Base-by-base conservation (phyloP, 257 asterid genomes). In the Scutellaria baicalensis region DNA sequence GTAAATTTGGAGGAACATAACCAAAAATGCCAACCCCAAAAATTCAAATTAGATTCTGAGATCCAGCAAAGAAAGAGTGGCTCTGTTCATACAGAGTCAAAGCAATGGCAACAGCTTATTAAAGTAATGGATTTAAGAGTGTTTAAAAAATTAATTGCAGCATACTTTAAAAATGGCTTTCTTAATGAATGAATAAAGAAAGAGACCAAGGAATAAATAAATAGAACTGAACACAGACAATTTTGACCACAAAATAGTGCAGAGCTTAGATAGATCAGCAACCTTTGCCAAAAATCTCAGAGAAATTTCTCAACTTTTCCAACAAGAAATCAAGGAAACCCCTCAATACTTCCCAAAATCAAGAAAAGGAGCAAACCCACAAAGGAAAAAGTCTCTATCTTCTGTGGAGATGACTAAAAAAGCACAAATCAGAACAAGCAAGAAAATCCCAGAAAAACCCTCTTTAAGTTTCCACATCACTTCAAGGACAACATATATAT, bases 191-290 rank as follows among this genome's bases (percentile, higher is more conserved):
- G 14, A 64, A 16, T 40, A 12, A 36, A 75, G 59, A 59, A 63
- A 68, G 67, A 72, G 5, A 48, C 35, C 64, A 75, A 10, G 3
- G 36, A 43, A 60, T 57, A 52, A 71, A 62, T 52, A 38, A 70
- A 74, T 67, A 73, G 56, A 38, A 57, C 40, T 5, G 7, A 12
- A 6, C 10, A 9, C 21, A 31, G 5, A 20, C 49, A 65, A 40
- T 8, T 35, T 35, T 31, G 45, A 49, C 31, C 73, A 50, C 71
- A 21, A 35, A 63, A 45, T 49, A 8, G 18, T 8, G 21, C n/a
- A 9, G 40, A 20, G 20, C 8, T 27, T 1, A 21, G 61, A 52
- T 69, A 65, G 48, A 63, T 45, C 51, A 31, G 4, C 21, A 40
- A 39, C 62, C 47, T 45, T 47, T 13, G 33, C 61, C 12, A 40